Conservation (phyloP, 164 flowering plant species). For the Chimonanthus praecox region DNA sequence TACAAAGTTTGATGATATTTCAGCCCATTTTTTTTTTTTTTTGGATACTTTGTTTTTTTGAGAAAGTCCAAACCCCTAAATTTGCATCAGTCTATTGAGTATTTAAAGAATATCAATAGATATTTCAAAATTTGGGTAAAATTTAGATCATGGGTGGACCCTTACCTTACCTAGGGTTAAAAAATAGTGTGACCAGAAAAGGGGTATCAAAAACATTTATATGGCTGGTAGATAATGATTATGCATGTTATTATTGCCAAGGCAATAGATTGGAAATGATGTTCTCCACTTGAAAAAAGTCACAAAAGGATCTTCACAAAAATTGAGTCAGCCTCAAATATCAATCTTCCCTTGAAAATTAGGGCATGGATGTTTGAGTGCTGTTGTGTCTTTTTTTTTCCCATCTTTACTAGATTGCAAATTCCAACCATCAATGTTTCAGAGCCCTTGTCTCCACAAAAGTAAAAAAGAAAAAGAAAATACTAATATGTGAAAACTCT, state of each 20-base stretch:
- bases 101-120: no score
- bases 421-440: conserved; percentile 5
- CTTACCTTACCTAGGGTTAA: no score
- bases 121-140: no score
- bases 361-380: conserved; percentile 1
- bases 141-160: no score
- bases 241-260: not conserved
- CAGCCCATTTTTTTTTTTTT: no score
- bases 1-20: no score
- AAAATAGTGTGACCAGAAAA: not conserved
- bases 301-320: not conserved
- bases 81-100: no score
- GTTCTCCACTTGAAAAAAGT: not conserved
- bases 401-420: conserved; percentile 1
- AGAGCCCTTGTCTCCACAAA: conserved; percentile 1
- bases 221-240: conserved; percentile 1
- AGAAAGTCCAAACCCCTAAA: no score
- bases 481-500: no score
- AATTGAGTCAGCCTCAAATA: not conserved
- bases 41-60: no score
- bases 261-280: not conserved
- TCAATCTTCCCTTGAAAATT: not conserved
- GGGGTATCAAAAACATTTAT: not conserved
- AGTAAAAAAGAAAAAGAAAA: not conserved
- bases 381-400: not conserved